phyloP scores from a whole-genome alignment of 768 basidiomycete genomes.

The Ephemerocybe angulata region DNA sequence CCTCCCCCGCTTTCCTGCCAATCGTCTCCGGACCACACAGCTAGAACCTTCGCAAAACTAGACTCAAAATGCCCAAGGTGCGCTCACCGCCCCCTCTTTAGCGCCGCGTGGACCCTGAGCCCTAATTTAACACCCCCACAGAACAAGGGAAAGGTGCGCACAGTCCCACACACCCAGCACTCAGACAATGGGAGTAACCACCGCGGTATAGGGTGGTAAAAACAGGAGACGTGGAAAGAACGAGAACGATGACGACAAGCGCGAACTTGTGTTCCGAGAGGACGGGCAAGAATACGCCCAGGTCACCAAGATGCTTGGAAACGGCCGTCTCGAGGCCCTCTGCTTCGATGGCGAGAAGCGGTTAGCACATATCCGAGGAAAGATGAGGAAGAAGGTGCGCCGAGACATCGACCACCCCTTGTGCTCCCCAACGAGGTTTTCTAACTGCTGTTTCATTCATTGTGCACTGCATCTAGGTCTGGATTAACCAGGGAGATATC shows the following conservation, averaged over 20 bases:
- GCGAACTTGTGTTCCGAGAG: slow-evolving; percentile 97
- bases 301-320: slow-evolving; percentile 97
- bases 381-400: slow-evolving; percentile 98
- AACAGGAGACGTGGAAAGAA: slow-evolving; percentile 99
- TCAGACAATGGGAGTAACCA: neutral
- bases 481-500: slow-evolving; percentile 99
- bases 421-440: neutral
- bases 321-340: slow-evolving; percentile 91
- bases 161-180: neutral
- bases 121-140: slow-evolving; percentile 21
- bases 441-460: neutral
- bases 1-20: neutral
- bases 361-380: slow-evolving; percentile 95
- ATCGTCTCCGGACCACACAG: neutral
- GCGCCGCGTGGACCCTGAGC: slow-evolving; percentile 2
- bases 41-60: neutral
- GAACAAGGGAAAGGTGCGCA: slow-evolving; percentile 73
- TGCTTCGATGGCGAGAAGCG: slow-evolving; percentile 99
- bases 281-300: slow-evolving; percentile 99
- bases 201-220: slow-evolving; percentile 79
- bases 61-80: slow-evolving; percentile 18
- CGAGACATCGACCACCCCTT: slow-evolving; percentile 8
- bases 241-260: slow-evolving; percentile 98
- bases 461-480: slow-evolving; percentile 57
- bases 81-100: neutral